phyloP scores from a whole-genome alignment of 2,329 filamentous ascomycete species.

The Mollisiaceae sp. region DNA sequence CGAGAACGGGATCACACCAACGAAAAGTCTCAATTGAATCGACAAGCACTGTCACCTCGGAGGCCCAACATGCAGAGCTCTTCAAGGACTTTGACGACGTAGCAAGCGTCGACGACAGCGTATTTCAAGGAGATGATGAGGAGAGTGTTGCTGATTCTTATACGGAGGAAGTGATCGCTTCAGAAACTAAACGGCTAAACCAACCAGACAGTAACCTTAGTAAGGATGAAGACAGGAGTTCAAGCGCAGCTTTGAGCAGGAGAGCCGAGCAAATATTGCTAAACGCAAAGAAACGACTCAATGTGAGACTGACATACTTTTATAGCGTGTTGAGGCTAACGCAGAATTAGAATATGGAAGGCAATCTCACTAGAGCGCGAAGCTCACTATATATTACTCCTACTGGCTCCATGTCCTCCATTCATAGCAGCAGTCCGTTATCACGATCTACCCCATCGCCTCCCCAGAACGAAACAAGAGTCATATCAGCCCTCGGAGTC shows the following conservation, averaged over 20 bases:
- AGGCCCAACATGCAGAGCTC: conserved; percentile 50
- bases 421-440: conserved; percentile 46
- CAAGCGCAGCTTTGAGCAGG: conserved; percentile 77
- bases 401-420: conserved; percentile 53
- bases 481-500: conserved; percentile 29
- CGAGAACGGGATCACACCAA: conserved; percentile 51
- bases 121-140: conserved; percentile 71
- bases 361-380: conserved; percentile 81
- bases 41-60: conserved; percentile 62
- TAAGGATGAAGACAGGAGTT: conserved; percentile 65
- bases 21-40: conserved; percentile 64
- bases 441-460: conserved; percentile 42
- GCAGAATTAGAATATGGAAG: conserved; percentile 80
- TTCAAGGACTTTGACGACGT: conserved; percentile 68
- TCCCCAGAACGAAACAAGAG: conserved; percentile 29
- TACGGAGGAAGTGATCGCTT: conserved; percentile 40
- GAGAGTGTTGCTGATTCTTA: conserved; percentile 59
- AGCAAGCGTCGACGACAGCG: conserved; percentile 64
- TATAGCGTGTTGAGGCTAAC: conserved; percentile 25
- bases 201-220: conserved; percentile 41
- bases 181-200: conserved; percentile 37
- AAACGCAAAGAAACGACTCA: conserved; percentile 88
- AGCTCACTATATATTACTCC: conserved; percentile 64
- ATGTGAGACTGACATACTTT: conserved; percentile 59
- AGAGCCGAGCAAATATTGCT: conserved; percentile 89